These are phyloP conservation scores for Sporisorium sorghi DNA, from an alignment of 1,284 basidiomycete species.

Conservation along the genomic window DNA sequence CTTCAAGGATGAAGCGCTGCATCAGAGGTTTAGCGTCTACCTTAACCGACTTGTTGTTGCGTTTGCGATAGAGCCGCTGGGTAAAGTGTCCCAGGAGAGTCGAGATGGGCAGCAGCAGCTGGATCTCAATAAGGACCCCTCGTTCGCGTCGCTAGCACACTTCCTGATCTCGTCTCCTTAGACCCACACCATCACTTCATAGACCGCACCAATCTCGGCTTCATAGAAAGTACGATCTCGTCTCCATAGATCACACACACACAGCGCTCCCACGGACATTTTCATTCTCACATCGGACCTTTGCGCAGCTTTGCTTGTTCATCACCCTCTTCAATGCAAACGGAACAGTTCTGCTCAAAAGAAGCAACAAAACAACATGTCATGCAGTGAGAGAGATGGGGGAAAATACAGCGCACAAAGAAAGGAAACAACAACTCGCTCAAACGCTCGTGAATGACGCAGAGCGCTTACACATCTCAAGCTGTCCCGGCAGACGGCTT, in stretches of 20 bases:
- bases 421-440: neutral
- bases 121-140: neutral
- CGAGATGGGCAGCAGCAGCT: neutral
- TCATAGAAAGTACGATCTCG: no score
- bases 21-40: neutral
- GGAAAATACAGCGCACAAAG: constrained; percentile 4
- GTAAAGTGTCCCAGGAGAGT: neutral
- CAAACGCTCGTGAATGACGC: neutral
- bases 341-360: neutral
- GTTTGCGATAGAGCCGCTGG: neutral
- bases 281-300: neutral
- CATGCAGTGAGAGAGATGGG: neutral
- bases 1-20: constrained; percentile 7
- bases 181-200: neutral
- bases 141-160: neutral
- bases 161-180: neutral
- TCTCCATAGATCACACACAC: no score
- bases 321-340: neutral
- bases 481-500: constrained; percentile 37
- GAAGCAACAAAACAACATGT: neutral
- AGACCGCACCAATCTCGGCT: no score
- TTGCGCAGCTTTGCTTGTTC: neutral
- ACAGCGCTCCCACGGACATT: no score
- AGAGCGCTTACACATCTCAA: neutral
- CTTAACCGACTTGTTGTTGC: constrained; percentile 4